Evolutionary conservation across 768 basidiomycete species (phyloP).

Genomic region (Kwoniella sp.): DNA sequence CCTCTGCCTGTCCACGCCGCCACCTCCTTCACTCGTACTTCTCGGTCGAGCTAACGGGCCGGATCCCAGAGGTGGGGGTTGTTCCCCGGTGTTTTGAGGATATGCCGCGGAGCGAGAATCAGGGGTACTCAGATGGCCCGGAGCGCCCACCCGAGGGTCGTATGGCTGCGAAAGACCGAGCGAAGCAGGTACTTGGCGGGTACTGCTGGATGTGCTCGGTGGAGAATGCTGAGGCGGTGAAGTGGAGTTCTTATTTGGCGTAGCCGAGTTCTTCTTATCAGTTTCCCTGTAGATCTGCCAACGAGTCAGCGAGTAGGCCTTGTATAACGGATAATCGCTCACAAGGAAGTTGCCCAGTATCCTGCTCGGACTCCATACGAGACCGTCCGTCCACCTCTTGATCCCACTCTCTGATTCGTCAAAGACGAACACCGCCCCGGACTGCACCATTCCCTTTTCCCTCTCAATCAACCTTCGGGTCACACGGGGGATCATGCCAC

Average conservation of each 20-base stretch:
- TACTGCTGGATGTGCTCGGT: not conserved
- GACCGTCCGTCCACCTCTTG: constrained; percentile 95
- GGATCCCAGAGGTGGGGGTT: constrained; percentile 19
- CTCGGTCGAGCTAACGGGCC: constrained; percentile 31
- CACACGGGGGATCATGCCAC: constrained; percentile 84
- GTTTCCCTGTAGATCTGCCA: constrained; percentile 83
- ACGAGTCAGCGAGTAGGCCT: not conserved
- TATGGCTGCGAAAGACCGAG: constrained; percentile 13
- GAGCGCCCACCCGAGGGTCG: not conserved
- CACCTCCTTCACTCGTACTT: constrained; percentile 37
- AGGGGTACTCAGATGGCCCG: constrained; percentile 9
- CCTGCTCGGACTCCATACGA: constrained; percentile 87
- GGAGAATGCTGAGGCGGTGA: constrained; percentile 15
- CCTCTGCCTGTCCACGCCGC: constrained; percentile 63
- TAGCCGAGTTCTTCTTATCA: constrained; percentile 57
- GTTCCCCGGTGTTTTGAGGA: not conserved
- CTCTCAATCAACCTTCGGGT: constrained; percentile 86
- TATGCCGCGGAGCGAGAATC: not conserved
- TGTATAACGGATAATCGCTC: constrained; percentile 32
- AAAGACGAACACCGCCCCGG: constrained; percentile 92
- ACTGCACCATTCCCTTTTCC: constrained; percentile 87
- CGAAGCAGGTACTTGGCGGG: not conserved
- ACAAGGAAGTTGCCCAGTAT: constrained; percentile 93
- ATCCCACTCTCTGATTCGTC: constrained; percentile 97
- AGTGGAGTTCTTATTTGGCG: constrained; percentile 20